Evolutionary conservation across 225 moss, liverwort and hornwort species (phyloP).

Genomic region (Bryoerythrophyllum caledonicum): DNA sequence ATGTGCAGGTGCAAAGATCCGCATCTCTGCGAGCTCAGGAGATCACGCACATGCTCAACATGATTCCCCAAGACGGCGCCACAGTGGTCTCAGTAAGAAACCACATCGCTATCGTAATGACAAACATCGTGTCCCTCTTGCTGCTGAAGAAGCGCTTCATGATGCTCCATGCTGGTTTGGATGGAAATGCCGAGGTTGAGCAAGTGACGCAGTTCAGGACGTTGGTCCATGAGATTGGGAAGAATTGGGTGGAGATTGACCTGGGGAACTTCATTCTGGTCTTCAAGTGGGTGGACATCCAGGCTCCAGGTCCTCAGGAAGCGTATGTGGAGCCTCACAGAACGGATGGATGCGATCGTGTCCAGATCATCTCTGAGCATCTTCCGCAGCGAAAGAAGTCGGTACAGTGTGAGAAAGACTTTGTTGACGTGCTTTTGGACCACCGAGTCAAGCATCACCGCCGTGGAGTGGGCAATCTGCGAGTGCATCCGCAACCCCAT

Average conservation of each 20-base stretch:
- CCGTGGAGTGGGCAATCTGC: not conserved
- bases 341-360: not conserved
- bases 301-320: not conserved
- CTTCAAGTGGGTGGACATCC: not conserved
- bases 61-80: not conserved
- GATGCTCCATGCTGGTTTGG: not conserved
- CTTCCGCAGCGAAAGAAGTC: not conserved
- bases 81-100: not conserved
- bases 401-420: not conserved
- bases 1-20: not conserved
- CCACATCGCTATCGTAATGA: not conserved
- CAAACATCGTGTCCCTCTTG: slow-evolving; percentile 24
- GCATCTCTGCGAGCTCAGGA: not conserved
- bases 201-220: not conserved
- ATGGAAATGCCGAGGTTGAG: not conserved
- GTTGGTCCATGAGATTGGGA: not conserved
- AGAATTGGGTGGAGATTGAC: not conserved
- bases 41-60: not conserved
- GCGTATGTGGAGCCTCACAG: not conserved
- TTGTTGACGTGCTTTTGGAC: slow-evolving; percentile 10
- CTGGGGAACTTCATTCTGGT: not conserved
- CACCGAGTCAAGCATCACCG: not conserved
- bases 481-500: not conserved
- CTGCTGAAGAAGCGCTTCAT: slow-evolving; percentile 7
- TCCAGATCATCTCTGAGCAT: not conserved